These are phyloP conservation scores for Fonsecaea nubica DNA, from an alignment of 2,329 filamentous ascomycete species.

Conservation along the genomic window DNA sequence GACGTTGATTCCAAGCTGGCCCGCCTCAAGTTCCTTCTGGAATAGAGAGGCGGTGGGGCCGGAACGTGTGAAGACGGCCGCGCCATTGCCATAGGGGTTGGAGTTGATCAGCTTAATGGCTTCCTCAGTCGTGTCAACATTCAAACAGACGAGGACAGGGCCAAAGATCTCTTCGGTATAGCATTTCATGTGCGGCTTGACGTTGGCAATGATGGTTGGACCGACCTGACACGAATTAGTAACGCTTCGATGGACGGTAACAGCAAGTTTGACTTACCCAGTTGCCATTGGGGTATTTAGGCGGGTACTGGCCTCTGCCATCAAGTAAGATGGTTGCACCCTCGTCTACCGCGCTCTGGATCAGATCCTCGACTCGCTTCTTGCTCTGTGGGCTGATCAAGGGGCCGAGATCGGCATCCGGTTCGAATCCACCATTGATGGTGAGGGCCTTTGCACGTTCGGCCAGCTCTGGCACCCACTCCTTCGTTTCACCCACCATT, in stretches of 20 bases:
- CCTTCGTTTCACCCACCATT: constrained; percentile 68
- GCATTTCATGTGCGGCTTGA: constrained; percentile 70
- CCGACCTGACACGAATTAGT: constrained; percentile 55
- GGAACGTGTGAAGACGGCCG: constrained; percentile 65
- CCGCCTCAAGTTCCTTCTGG: constrained; percentile 70
- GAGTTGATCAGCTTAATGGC: constrained; percentile 69
- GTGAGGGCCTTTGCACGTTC: constrained; percentile 66
- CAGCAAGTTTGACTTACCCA: constrained; percentile 56
- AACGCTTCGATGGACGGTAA: constrained; percentile 9
- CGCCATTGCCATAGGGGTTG: constrained; percentile 72
- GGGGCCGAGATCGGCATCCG: constrained; percentile 68
- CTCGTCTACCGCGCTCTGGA: constrained; percentile 66
- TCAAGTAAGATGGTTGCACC: constrained; percentile 70
- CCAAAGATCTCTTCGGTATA: constrained; percentile 73
- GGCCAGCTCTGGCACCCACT: constrained; percentile 69
- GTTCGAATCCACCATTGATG: constrained; percentile 68
- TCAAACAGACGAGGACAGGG: constrained; percentile 68
- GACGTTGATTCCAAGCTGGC: constrained; percentile 71
- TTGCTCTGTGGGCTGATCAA: constrained; percentile 69
- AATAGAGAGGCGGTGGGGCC: constrained; percentile 67
- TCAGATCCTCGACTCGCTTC: constrained; percentile 68
- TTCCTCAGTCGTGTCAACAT: constrained; percentile 65
- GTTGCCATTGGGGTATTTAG: constrained; percentile 71
- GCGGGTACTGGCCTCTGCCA: constrained; percentile 65
- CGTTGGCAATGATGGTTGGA: constrained; percentile 69